These are phyloP conservation scores for Cydonia oblonga DNA, from an alignment of 331 rosid species.

Conservation along the genomic window DNA sequence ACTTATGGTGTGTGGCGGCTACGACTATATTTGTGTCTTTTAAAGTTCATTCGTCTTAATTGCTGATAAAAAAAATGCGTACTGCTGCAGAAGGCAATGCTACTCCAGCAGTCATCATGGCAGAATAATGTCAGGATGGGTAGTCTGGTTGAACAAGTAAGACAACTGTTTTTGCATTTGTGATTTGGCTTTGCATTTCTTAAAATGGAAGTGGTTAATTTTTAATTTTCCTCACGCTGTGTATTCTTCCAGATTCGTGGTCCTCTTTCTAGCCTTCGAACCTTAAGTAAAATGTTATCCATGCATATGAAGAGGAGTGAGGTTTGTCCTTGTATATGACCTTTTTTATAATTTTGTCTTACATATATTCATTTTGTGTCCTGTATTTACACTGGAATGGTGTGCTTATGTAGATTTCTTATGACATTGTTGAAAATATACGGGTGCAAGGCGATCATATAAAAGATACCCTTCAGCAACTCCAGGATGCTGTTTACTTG, in stretches of 20 bases:
- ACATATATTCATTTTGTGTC: background rate
- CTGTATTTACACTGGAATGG: slow-evolving; percentile 8
- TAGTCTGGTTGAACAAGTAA: slow-evolving; percentile 78
- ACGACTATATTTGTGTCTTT: background rate
- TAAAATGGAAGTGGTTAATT: background rate
- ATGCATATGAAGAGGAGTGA: slow-evolving; percentile 62
- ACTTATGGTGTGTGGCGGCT: background rate
- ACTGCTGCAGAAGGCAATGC: slow-evolving; percentile 67
- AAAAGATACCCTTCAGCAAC: slow-evolving; percentile 67
- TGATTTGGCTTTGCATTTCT: background rate
- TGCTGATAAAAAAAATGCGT: background rate
- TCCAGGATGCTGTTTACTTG: slow-evolving; percentile 81
- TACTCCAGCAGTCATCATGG: slow-evolving; percentile 91
- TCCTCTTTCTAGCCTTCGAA: slow-evolving; percentile 85
- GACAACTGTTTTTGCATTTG: slow-evolving; percentile 10
- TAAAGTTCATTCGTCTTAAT: background rate
- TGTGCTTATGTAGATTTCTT: slow-evolving; percentile 51
- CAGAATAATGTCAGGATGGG: slow-evolving; percentile 82
- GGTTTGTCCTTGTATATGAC: slow-evolving; percentile 33
- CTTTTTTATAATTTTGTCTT: background rate
- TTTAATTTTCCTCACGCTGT: slow-evolving; percentile 11
- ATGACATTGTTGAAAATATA: slow-evolving; percentile 74
- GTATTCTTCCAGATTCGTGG: slow-evolving; percentile 60
- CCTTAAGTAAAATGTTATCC: slow-evolving; percentile 80
- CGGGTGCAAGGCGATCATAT: slow-evolving; percentile 65